Conservation (phyloP, 306 rosid species). For the Boehmeria nivea region DNA sequence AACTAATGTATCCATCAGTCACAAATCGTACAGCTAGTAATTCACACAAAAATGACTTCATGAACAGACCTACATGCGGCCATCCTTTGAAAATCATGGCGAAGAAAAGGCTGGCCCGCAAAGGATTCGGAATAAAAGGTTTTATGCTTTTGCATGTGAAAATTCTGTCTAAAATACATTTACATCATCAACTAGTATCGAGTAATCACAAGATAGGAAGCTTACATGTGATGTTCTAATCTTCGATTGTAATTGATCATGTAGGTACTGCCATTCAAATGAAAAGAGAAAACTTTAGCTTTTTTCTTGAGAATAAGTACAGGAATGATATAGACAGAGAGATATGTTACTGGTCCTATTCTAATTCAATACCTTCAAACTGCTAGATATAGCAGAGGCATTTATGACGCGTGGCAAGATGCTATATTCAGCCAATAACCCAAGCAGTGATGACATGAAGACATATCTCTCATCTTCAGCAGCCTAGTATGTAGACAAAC, state of each 20-base stretch:
- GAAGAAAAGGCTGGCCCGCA: no score
- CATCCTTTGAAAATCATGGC: no score
- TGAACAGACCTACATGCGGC: no score
- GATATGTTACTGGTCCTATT: not conserved
- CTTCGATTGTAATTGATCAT: slow-evolving; percentile 94
- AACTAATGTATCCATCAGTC: no score
- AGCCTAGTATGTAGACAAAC: slow-evolving; percentile 37
- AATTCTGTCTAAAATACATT: no score
- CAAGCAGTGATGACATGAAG: slow-evolving; percentile 85
- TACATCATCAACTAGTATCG: not conserved
- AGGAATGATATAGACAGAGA: not conserved
- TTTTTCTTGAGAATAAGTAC: not conserved
- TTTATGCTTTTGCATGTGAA: no score
- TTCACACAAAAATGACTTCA: no score
- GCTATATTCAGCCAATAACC: slow-evolving; percentile 73
- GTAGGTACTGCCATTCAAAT: slow-evolving; percentile 58
- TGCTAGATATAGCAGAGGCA: slow-evolving; percentile 72
- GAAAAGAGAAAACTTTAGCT: slow-evolving; percentile 6
- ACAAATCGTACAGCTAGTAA: no score
- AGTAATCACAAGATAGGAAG: slow-evolving; percentile 22
- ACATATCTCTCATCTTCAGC: slow-evolving; percentile 80
- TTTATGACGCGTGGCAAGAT: slow-evolving; percentile 76
- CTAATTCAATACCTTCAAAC: slow-evolving; percentile 58
- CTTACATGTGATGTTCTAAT: slow-evolving; percentile 96
- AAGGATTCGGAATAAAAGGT: no score